Evolutionary conservation across 2,329 filamentous ascomycete genomes (phyloP).

Genomic region (Penicillium griseofulvum): DNA sequence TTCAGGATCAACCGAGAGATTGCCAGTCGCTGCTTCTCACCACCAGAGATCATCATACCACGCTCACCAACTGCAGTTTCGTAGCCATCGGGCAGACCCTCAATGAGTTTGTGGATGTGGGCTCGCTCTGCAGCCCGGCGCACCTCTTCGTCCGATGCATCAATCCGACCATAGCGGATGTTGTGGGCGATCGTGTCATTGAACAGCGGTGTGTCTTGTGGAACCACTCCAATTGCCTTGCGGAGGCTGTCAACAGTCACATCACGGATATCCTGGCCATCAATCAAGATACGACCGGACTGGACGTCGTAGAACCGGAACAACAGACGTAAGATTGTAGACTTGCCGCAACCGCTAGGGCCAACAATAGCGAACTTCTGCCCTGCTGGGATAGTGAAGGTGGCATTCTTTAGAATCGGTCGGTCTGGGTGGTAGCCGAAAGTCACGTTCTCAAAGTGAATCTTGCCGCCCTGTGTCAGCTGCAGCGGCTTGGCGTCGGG

Average conservation of each 20-base stretch:
- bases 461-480: slow-evolving; percentile 77
- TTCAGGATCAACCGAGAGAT: slow-evolving; percentile 82
- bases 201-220: slow-evolving; percentile 94
- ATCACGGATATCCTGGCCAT: slow-evolving; percentile 85
- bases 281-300: slow-evolving; percentile 79
- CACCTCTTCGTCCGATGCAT: slow-evolving; percentile 70
- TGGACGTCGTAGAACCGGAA: slow-evolving; percentile 95
- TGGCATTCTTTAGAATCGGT: slow-evolving; percentile 81
- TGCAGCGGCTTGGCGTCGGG: slow-evolving; percentile 70
- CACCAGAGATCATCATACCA: slow-evolving; percentile 94
- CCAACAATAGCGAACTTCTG: slow-evolving; percentile 96
- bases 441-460: slow-evolving; percentile 89
- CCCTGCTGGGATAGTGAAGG: slow-evolving; percentile 85
- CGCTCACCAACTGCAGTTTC: slow-evolving; percentile 88
- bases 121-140: slow-evolving; percentile 76
- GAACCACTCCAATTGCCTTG: slow-evolving; percentile 86
- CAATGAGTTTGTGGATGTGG: slow-evolving; percentile 78
- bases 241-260: slow-evolving; percentile 80
- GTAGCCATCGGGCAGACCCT: slow-evolving; percentile 81
- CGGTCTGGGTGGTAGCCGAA: slow-evolving; percentile 89
- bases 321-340: slow-evolving; percentile 81
- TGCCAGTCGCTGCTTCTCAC: slow-evolving; percentile 88
- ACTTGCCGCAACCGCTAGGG: slow-evolving; percentile 93
- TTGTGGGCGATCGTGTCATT: slow-evolving; percentile 97
- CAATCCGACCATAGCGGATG: slow-evolving; percentile 84